Conservation (phyloP, 2,329 filamentous ascomycete species). For the Trichophyton schoenleinii region DNA sequence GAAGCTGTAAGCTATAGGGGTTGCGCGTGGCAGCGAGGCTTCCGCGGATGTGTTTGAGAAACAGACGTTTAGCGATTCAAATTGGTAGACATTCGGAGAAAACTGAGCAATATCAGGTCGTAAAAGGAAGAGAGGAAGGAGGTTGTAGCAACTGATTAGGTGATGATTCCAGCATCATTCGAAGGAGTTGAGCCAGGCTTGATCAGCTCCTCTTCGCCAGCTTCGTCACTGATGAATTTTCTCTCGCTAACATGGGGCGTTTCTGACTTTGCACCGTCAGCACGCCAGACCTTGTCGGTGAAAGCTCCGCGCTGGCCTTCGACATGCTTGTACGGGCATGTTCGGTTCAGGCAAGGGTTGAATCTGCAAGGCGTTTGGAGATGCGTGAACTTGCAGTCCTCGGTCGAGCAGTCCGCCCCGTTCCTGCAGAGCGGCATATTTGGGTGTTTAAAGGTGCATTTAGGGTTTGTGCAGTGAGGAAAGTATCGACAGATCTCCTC, state of each 20-base stretch:
- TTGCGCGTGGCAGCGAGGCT: neutral
- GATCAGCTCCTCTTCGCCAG: conserved; percentile 52
- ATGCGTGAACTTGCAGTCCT: conserved; percentile 84
- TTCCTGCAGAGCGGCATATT: conserved; percentile 79
- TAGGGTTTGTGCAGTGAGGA: conserved; percentile 77
- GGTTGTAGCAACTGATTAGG: neutral
- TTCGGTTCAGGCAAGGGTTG: conserved; percentile 80
- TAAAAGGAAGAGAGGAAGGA: too few species aligned
- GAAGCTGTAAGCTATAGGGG: neutral
- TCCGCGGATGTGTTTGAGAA: neutral
- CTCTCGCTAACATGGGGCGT: conserved; percentile 68
- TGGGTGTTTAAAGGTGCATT: conserved; percentile 82
- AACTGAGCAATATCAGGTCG: neutral
- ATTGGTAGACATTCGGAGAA: neutral
- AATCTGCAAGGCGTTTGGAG: conserved; percentile 74
- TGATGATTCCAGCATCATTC: conserved; percentile 5
- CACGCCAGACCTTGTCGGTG: conserved; percentile 83
- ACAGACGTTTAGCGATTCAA: neutral
- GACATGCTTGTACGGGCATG: conserved; percentile 77
- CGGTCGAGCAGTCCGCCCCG: conserved; percentile 69
- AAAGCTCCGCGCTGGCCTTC: conserved; percentile 80
- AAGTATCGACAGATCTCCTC: conserved; percentile 85
- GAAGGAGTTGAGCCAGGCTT: conserved; percentile 36
- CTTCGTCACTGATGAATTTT: conserved; percentile 63
- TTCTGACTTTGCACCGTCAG: conserved; percentile 34